phyloP scores from a whole-genome alignment of 2,329 filamentous ascomycete genomes.

The Neocatenulostroma microsporum region DNA sequence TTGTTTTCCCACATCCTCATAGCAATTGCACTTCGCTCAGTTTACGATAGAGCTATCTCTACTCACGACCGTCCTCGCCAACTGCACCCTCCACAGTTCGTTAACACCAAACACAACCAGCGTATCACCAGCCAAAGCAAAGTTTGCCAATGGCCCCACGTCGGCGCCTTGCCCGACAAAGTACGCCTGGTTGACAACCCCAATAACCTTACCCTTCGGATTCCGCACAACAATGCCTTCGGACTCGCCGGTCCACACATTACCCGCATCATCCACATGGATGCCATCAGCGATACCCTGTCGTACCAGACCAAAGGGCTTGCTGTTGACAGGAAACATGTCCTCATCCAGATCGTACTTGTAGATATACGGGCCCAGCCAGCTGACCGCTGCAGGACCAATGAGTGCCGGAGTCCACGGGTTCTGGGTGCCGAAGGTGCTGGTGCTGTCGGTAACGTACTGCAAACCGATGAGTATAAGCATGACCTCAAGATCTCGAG shows the following conservation, averaged over 20 bases:
- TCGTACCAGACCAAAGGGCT: neutral
- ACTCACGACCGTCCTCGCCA: neutral
- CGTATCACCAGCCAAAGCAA: neutral
- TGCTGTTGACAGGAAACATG: neutral
- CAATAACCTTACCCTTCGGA: neutral
- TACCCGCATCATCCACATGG: neutral
- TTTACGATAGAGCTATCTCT: no score
- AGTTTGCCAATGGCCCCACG: slow-evolving; percentile 2
- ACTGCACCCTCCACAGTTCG: neutral
- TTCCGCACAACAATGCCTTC: neutral
- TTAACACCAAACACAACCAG: neutral
- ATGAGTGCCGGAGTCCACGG: neutral
- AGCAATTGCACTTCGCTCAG: no score
- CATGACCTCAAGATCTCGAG: no score
- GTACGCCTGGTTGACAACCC: neutral
- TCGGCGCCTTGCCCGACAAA: neutral
- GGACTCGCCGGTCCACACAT: neutral
- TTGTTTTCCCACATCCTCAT: no score
- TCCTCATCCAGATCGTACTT: neutral
- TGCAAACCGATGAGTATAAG: no score
- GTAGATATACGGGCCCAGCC: slow-evolving; percentile 5
- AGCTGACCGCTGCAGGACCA: neutral
- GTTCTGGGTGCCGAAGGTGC: neutral
- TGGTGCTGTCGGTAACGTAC: slow-evolving; percentile 12
- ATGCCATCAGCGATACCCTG: neutral